Base-by-base conservation (phyloP, 2,329 filamentous ascomycete genomes). In the Thelonectria olida region DNA sequence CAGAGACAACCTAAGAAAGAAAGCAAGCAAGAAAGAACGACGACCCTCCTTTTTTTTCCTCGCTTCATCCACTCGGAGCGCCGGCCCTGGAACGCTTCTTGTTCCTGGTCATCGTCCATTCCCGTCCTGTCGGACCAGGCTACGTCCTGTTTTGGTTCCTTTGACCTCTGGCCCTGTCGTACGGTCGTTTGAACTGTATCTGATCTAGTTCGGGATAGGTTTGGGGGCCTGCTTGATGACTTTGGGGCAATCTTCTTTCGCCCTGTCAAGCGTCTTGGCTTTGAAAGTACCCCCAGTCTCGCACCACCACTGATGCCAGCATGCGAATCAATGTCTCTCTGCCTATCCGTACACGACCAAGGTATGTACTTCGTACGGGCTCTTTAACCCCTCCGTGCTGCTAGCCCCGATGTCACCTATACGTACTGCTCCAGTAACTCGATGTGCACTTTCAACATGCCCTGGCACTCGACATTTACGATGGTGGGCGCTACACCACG, bases 131-230 rank as follows among this genome's bases (percentile, higher is more conserved):
- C 48, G 39, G 15, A 54, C 45, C 45, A 54, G 57, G 51, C 38
- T 49, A 12, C 49, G 44, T 54, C 44, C 45, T 44, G 44, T 54
- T 51, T 50, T 19, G 51, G 53, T 22, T 2, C 20, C 55, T 23
- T 47, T 58, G 49, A 25, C 31, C 44, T 52, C 39, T 39, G 38
- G 51, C 44, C 57, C 28, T 49, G 45, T 54, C 57, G 51, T 55
- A 60, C 57, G 42, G 42, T 45, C 45, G 42, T 47, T 45, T 15
- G 53, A 38, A 49, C 45, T 36, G 45, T 10, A 61, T 49, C 44
- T 50, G 48, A 54, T 60, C 58, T 52, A 55, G 60, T 62, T 54
- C 49, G 9, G 49, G 39, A 55, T 34, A 19, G 54, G 54, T 20
- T 44, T 58, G 54, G 48, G 28, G 23, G 39, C 48, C 42, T 20